Percentiles rank a stretch among this genome's conserved stretches.
phyloP scores from a whole-genome alignment of 306 rosid species.

The Ormosia emarginata region DNA sequence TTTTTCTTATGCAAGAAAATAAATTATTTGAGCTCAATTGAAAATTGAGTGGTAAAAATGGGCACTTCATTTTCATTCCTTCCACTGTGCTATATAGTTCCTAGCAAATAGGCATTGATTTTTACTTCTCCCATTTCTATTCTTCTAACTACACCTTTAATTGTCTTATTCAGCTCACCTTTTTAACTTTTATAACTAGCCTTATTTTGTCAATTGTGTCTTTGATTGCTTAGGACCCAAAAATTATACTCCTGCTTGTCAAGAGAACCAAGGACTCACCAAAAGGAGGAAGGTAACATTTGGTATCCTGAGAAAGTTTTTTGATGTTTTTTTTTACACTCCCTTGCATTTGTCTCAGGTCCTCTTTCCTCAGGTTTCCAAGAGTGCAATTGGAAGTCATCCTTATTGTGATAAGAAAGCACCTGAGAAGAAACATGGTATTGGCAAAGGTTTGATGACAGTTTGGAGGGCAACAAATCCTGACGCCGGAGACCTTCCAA shows the following conservation, averaged over 20 bases:
- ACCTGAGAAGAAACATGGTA: conserved; percentile 62
- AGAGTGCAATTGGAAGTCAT: conserved; percentile 36
- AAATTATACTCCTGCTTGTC: conserved; percentile 35
- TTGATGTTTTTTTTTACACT: not conserved
- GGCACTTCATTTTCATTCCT: not conserved
- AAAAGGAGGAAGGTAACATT: conserved; percentile 66
- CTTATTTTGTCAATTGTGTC: conserved; percentile 18
- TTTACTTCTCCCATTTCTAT: not conserved
- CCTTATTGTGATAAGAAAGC: conserved; percentile 22
- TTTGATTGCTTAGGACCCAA: conserved; percentile 33
- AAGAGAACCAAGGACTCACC: conserved; percentile 44
- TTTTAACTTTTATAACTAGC: not conserved
- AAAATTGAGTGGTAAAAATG: not conserved
- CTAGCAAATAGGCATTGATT: not conserved
- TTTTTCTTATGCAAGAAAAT: not conserved
- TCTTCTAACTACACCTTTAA: not conserved
- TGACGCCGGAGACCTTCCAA: conserved; percentile 54
- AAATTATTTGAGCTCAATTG: not conserved
- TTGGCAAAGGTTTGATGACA: conserved; percentile 98
- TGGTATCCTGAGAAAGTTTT: not conserved
- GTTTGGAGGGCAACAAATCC: conserved; percentile 89
- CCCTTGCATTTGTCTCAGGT: not conserved
- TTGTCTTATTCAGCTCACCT: not conserved
- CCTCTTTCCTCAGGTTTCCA: conserved; percentile 46
- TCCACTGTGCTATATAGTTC: not conserved